phyloP scores from a whole-genome alignment of 805 yeast species.

The Saccharomycopsis sp. region DNA sequence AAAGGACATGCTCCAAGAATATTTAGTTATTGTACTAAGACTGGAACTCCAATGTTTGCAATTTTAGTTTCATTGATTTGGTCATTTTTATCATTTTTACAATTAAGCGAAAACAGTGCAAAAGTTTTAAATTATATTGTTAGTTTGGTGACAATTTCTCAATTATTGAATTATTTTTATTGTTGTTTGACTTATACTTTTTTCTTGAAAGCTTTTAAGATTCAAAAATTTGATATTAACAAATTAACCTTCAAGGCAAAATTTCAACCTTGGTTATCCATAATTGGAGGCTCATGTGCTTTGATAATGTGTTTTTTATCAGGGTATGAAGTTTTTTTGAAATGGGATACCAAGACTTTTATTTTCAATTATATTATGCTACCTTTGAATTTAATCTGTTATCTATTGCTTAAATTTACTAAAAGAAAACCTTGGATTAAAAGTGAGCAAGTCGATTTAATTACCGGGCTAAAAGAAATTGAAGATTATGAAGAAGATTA shows the following conservation, averaged over 20 bases:
- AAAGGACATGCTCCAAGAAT: conserved; percentile 66
- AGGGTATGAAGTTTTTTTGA: conserved; percentile 64
- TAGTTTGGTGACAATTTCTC: conserved; percentile 61
- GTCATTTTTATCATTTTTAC: conserved; percentile 57
- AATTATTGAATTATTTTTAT: conserved; percentile 47
- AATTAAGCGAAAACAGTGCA: conserved; percentile 46
- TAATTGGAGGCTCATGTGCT: conserved; percentile 36
- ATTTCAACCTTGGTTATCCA: conserved; percentile 51
- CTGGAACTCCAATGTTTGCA: conserved; percentile 62
- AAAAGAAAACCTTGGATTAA: conserved; percentile 37
- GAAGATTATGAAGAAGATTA: conserved; percentile 40
- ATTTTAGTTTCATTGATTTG: conserved; percentile 43
- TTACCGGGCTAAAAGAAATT: conserved; percentile 43
- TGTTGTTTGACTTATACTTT: conserved; percentile 50
- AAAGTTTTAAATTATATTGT: conserved; percentile 64
- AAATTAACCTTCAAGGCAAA: conserved; percentile 35
- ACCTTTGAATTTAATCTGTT: conserved; percentile 42
- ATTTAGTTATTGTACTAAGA: conserved; percentile 48
- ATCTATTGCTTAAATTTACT: conserved; percentile 39
- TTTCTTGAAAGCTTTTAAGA: conserved; percentile 48
- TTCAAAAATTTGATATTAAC: conserved; percentile 39
- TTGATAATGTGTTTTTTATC: conserved; percentile 44
- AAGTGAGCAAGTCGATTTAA: conserved; percentile 41
- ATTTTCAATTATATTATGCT: conserved; percentile 66
- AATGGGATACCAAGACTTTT: conserved; percentile 55